A percentile compares a stretch with the other conserved stretches of the same genome.
Evolutionary conservation across 2,329 filamentous ascomycete genomes (phyloP).

Genomic region (Monosporascus sp.): DNA sequence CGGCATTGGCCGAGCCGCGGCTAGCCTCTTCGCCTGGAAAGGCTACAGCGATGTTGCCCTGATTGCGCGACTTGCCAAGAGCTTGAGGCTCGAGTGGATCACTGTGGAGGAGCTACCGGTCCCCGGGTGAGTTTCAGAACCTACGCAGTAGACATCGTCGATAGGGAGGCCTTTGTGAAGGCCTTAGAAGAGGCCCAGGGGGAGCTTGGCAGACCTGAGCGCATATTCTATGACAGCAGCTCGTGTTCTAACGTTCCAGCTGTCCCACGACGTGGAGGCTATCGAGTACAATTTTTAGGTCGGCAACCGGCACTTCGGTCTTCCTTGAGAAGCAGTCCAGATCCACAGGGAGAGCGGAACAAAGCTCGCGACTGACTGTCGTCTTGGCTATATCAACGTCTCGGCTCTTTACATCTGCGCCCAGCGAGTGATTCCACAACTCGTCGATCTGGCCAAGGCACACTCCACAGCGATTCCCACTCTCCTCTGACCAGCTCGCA

Average conservation of each 20-base stretch:
- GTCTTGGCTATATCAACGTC: conserved; percentile 33
- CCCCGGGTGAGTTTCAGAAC: conserved; percentile 32
- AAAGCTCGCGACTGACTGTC: neutral
- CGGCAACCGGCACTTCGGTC: neutral
- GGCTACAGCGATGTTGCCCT: conserved; percentile 42
- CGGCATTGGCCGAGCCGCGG: conserved; percentile 39
- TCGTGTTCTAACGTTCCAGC: conserved; percentile 34
- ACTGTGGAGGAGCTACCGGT: conserved; percentile 24
- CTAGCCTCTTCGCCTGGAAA: conserved; percentile 34
- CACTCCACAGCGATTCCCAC: conserved; percentile 32
- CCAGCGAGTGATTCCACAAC: conserved; percentile 39
- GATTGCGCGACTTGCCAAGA: conserved; percentile 35
- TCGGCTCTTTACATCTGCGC: conserved; percentile 42
- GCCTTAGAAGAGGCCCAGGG: conserved; percentile 36
- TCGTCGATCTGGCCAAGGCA: conserved; percentile 26
- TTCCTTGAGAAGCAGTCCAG: neutral
- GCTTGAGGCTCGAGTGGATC: conserved; percentile 32
- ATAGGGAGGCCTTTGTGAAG: conserved; percentile 29
- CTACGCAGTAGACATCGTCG: conserved; percentile 37
- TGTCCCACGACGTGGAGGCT: conserved; percentile 35
- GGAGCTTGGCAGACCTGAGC: conserved; percentile 37
- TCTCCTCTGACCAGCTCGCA: conserved; percentile 42
- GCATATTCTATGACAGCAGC: conserved; percentile 44
- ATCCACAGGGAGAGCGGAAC: neutral
- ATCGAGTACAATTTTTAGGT: conserved; percentile 47